A percentile compares a stretch with the other conserved stretches of the same genome.
Evolutionary conservation across 371 early-diverging fungal genomes (phyloP).

Genomic region (Capillidium rhysosporum): DNA sequence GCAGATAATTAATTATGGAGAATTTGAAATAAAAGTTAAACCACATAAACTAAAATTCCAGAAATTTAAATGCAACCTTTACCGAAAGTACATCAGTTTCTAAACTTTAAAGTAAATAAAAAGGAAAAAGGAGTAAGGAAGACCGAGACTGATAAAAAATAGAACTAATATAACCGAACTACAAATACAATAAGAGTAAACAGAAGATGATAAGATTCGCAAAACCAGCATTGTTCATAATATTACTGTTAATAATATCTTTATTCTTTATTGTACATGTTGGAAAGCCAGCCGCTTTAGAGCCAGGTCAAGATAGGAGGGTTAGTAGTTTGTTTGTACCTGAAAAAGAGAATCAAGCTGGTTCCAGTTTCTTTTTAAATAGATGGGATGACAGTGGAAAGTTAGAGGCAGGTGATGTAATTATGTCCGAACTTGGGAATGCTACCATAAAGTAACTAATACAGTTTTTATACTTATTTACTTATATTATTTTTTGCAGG

Average conservation of each 20-base stretch:
- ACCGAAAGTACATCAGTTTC: too few species aligned
- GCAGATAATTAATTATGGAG: too few species aligned
- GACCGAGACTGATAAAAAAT: too few species aligned
- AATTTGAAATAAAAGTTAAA: too few species aligned
- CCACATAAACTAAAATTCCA: too few species aligned
- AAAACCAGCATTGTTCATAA: neutral
- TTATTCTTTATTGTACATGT: too few species aligned
- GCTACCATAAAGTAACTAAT: conserved; percentile 10
- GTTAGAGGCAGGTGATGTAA: conserved; percentile 6
- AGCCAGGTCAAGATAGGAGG: neutral
- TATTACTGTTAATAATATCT: too few species aligned
- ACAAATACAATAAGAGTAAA: neutral
- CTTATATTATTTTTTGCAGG: conserved; percentile 17
- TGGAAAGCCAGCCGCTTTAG: neutral
- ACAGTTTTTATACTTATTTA: neutral
- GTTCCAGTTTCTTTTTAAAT: neutral
- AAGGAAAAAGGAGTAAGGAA: too few species aligned
- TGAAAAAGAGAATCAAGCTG: neutral
- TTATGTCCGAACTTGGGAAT: conserved; percentile 11
- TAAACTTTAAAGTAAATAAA: too few species aligned
- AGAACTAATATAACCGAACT: neutral
- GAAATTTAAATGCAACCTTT: too few species aligned
- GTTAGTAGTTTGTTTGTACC: neutral
- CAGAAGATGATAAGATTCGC: neutral
- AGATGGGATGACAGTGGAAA: neutral